Conservation (phyloP, 2,329 filamentous ascomycete species). For the Parafenestella ontariensis region DNA sequence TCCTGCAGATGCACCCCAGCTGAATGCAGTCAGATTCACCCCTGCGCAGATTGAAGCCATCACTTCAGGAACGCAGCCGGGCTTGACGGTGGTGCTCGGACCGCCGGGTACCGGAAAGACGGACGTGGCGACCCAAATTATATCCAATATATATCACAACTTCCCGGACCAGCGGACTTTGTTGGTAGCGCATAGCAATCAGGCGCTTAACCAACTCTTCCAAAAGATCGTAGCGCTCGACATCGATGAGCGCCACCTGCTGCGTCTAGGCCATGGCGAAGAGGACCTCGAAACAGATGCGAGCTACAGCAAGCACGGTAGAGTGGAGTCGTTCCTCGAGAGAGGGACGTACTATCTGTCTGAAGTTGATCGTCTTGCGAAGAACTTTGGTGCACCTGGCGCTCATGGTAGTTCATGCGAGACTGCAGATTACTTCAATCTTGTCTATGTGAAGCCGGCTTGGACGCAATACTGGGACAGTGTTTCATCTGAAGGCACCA, state of each 20-base stretch:
- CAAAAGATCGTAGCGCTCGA: constrained; percentile 96
- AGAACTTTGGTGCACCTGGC: constrained; percentile 83
- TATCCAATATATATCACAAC: constrained; percentile 98
- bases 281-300: constrained; percentile 87
- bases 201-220: constrained; percentile 96
- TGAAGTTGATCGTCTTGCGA: constrained; percentile 86
- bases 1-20: constrained; percentile 79
- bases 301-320: constrained; percentile 91
- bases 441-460: constrained; percentile 84
- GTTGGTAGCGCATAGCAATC: constrained; percentile 95
- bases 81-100: constrained; percentile 90
- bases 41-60: constrained; percentile 91
- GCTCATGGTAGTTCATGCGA: constrained; percentile 97
- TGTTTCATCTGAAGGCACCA: constrained; percentile 63
- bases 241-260: constrained; percentile 91
- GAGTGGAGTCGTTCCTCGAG: constrained; percentile 93
- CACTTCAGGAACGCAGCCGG: constrained; percentile 90
- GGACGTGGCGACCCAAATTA: constrained; percentile 98
- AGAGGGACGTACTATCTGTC: constrained; percentile 79
- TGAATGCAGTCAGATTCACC: constrained; percentile 87
- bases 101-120: constrained; percentile 98
- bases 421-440: constrained; percentile 95
- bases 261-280: constrained; percentile 92
- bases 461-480: constrained; percentile 85
- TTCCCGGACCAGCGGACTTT: constrained; percentile 92